Evolutionary conservation across 768 basidiomycete genomes (phyloP).

Genomic region (Macrolepiota albuminosa): DNA sequence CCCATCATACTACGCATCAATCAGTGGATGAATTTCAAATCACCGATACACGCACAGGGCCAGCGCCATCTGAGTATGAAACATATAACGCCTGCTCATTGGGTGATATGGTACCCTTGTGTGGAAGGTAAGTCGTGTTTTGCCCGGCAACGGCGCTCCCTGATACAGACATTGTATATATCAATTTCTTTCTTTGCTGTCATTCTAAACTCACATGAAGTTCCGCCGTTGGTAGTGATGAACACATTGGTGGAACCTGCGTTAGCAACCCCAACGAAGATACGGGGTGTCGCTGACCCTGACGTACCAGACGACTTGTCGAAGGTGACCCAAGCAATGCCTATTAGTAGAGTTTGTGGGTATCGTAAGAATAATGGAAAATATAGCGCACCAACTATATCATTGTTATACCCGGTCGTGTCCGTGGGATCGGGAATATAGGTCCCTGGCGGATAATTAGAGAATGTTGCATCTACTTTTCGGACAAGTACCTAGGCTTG

Average conservation of each 20-base stretch:
- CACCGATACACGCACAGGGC: slow-evolving; percentile 34
- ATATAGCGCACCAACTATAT: slow-evolving; percentile 27
- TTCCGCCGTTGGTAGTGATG: slow-evolving; percentile 51
- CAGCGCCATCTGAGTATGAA: slow-evolving; percentile 58
- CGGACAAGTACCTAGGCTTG: slow-evolving; percentile 43
- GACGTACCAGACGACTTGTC: slow-evolving; percentile 51
- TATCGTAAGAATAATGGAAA: not conserved
- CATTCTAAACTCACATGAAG: slow-evolving; percentile 39
- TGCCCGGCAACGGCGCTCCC: slow-evolving; percentile 57
- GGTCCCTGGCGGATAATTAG: slow-evolving; percentile 30
- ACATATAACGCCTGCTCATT: slow-evolving; percentile 54
- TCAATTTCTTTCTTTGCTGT: not conserved
- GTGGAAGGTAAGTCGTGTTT: slow-evolving; percentile 53
- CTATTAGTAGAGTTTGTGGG: slow-evolving; percentile 11
- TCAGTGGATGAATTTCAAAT: not conserved
- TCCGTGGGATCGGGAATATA: slow-evolving; percentile 51
- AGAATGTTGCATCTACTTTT: not conserved
- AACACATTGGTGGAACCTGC: slow-evolving; percentile 51
- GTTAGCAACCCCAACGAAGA: slow-evolving; percentile 66
- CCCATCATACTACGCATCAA: slow-evolving; percentile 44
- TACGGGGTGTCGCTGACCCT: slow-evolving; percentile 52
- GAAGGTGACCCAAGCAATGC: slow-evolving; percentile 62
- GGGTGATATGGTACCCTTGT: slow-evolving; percentile 63
- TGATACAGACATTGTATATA: slow-evolving; percentile 13
- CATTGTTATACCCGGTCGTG: slow-evolving; percentile 38